Evolutionary conservation across 2,329 filamentous ascomycete species (phyloP).

Genomic region (Shiraia bambusicola): DNA sequence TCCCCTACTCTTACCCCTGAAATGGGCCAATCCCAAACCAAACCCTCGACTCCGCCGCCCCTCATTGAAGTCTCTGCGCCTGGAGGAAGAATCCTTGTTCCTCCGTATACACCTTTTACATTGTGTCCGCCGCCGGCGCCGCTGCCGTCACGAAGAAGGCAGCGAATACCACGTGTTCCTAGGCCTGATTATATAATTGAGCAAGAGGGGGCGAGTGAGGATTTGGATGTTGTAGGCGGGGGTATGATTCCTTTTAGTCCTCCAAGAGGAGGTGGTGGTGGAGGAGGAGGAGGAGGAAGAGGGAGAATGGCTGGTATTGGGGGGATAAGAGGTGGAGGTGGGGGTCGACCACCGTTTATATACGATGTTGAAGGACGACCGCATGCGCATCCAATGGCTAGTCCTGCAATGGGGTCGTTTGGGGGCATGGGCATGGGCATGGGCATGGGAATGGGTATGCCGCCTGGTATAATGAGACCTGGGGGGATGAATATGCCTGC

Average conservation of each 20-base stretch:
- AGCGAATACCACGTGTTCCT: background rate
- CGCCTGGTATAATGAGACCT: background rate
- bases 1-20: no score
- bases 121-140: background rate
- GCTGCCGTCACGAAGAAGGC: background rate
- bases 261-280: background rate
- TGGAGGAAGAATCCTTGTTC: slow-evolving; percentile 22
- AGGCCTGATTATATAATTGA: background rate
- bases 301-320: background rate
- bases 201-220: background rate
- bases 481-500: background rate
- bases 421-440: background rate
- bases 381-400: background rate
- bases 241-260: background rate
- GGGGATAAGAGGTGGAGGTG: slow-evolving; percentile 3
- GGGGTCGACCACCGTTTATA: background rate
- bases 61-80: slow-evolving; percentile 26
- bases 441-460: slow-evolving; percentile 3
- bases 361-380: background rate
- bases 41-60: slow-evolving; percentile 21
- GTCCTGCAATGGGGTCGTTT: background rate
- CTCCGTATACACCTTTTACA: slow-evolving; percentile 5
- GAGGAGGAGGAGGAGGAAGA: background rate
- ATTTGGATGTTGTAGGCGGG: background rate
- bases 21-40: slow-evolving; percentile 21